Conservation (phyloP, 1,284 basidiomycete species). For the Anthracocystis walkeri region DNA sequence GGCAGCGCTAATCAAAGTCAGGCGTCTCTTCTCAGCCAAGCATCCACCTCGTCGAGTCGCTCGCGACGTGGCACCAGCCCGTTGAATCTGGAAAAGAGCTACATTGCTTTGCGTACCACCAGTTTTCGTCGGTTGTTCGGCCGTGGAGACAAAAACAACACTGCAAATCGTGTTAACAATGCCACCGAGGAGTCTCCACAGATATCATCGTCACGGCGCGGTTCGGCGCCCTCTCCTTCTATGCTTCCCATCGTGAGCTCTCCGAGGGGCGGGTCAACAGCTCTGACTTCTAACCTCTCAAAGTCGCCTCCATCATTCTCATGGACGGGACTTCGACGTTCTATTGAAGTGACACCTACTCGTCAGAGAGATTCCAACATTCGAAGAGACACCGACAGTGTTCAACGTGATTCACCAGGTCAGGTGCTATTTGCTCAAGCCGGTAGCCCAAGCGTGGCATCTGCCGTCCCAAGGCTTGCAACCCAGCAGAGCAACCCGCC, state of each 20-base stretch:
- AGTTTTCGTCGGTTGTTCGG: conserved; percentile 35
- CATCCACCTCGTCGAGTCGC: conserved; percentile 25
- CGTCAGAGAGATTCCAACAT: conserved; percentile 2
- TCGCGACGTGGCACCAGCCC: conserved; percentile 22
- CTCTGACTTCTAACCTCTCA: not conserved
- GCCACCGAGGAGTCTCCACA: not conserved
- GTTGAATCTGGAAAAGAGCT: conserved; percentile 32
- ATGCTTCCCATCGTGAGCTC: conserved; percentile 16
- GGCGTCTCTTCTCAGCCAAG: conserved; percentile 34
- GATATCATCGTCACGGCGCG: conserved; percentile 10
- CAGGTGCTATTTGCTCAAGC: conserved; percentile 1
- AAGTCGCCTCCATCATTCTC: conserved; percentile 24
- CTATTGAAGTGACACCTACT: conserved; percentile 32
- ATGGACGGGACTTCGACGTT: conserved; percentile 21
- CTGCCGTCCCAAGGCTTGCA: not conserved
- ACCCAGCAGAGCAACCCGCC: not conserved
- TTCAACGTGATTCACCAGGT: not conserved
- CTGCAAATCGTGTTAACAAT: not conserved
- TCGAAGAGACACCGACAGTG: conserved; percentile 9
- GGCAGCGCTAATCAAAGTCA: conserved; percentile 26
- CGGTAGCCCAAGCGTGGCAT: not conserved
- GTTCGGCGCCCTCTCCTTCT: conserved; percentile 8
- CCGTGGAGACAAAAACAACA: conserved; percentile 12
- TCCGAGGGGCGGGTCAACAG: not conserved
- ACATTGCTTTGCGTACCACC: conserved; percentile 28